Percentiles rank a stretch among this genome's conserved stretches.
phyloP scores from a whole-genome alignment of 2,329 filamentous ascomycete species.

The Claviceps lovelessii region DNA sequence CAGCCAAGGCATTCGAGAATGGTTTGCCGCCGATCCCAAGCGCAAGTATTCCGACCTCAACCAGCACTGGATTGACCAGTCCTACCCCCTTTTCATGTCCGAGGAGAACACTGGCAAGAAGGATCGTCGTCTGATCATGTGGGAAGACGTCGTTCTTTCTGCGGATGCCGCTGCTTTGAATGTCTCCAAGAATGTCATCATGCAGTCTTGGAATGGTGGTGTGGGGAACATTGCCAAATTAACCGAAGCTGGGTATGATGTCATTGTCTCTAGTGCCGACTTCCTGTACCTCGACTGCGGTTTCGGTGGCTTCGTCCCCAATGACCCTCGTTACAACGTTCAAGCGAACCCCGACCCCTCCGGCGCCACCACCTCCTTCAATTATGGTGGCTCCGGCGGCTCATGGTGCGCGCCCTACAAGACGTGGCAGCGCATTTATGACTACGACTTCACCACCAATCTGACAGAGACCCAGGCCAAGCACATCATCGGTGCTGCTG shows the following conservation, averaged over 20 bases:
- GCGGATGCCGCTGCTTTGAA: constrained; percentile 27
- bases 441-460: constrained; percentile 39
- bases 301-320: constrained; percentile 36
- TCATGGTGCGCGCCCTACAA: constrained; percentile 47
- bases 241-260: constrained; percentile 34
- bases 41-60: constrained; percentile 32
- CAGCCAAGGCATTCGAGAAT: constrained; percentile 32
- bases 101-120: constrained; percentile 12
- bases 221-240: constrained; percentile 36
- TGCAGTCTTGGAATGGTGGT: constrained; percentile 42
- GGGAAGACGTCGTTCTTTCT: constrained; percentile 37
- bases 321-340: constrained; percentile 40
- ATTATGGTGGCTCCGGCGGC: constrained; percentile 37
- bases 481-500: constrained; percentile 36
- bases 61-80: constrained; percentile 39
- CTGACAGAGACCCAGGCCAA: constrained; percentile 30
- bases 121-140: constrained; percentile 40
- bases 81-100: constrained; percentile 32
- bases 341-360: constrained; percentile 33
- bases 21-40: constrained; percentile 32
- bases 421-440: constrained; percentile 45
- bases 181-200: constrained; percentile 35
- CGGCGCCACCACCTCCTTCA: constrained; percentile 29
- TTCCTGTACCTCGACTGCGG: constrained; percentile 45
- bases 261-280: constrained; percentile 41